A percentile compares a stretch with the other conserved stretches of the same genome.
These are phyloP conservation scores for Rhizopogon sp. DNA, from an alignment of 768 basidiomycete species.

Conservation along the genomic window DNA sequence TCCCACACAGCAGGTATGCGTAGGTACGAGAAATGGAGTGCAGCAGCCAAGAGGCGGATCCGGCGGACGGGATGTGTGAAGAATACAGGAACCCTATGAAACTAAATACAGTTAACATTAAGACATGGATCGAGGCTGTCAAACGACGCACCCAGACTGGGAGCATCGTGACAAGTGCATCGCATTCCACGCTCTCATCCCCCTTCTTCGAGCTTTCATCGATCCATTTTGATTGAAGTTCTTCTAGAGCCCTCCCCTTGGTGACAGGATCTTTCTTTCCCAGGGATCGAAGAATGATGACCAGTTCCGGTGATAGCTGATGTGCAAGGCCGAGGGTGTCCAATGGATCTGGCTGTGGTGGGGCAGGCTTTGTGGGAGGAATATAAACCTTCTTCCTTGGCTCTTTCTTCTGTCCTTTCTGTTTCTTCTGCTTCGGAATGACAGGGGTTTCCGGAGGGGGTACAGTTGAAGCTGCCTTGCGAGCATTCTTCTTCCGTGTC, in stretches of 20 bases:
- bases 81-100: constrained; percentile 82
- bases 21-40: constrained; percentile 62
- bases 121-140: not conserved
- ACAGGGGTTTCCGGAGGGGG: constrained; percentile 32
- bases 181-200: constrained; percentile 31
- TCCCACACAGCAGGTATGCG: constrained; percentile 43
- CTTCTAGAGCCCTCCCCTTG: constrained; percentile 80
- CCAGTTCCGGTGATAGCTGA: constrained; percentile 71
- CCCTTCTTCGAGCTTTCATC: constrained; percentile 42
- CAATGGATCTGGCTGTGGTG: constrained; percentile 77
- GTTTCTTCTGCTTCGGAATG: constrained; percentile 42
- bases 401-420: constrained; percentile 55
- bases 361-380: constrained; percentile 75
- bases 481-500: constrained; percentile 91
- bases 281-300: constrained; percentile 75
- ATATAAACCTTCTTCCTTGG: constrained; percentile 84
- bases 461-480: constrained; percentile 48
- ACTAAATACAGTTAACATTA: constrained; percentile 35
- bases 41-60: constrained; percentile 56
- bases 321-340: constrained; percentile 78
- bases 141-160: constrained; percentile 83
- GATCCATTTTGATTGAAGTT: constrained; percentile 67
- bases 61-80: constrained; percentile 79
- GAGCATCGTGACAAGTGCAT: constrained; percentile 51
- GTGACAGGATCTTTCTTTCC: constrained; percentile 90